Conservation (phyloP, 179 eudicot species). For the Carnegiea gigantea region DNA sequence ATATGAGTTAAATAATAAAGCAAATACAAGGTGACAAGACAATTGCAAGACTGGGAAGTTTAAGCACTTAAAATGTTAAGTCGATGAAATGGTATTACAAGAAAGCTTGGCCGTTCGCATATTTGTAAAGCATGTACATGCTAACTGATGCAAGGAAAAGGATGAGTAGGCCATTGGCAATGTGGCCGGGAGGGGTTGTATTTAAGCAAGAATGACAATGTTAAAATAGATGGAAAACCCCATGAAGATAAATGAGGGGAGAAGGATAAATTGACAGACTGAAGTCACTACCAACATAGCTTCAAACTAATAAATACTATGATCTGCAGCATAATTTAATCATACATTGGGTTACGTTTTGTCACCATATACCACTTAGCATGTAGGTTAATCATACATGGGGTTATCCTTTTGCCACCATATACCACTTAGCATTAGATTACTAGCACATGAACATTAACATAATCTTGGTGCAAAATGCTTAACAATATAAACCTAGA, state of each 20-base stretch:
- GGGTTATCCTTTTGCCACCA: background rate
- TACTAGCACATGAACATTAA: background rate
- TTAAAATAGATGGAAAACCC: background rate
- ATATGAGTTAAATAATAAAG: background rate
- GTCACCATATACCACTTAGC: background rate
- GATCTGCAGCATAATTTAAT: background rate
- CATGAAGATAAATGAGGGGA: background rate
- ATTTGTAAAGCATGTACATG: too few species aligned
- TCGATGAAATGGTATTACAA: background rate
- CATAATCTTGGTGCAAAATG: constrained; percentile 5
- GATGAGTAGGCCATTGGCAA: background rate
- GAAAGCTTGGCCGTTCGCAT: too few species aligned
- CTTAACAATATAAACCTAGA: background rate
- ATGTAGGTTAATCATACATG: background rate
- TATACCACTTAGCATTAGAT: background rate
- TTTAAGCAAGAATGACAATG: background rate
- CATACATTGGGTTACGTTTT: background rate
- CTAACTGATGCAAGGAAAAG: background rate
- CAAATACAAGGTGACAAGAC: background rate
- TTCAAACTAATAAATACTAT: background rate
- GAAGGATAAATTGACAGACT: background rate
- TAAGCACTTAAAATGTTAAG: background rate
- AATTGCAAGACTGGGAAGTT: background rate
- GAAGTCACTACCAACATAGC: constrained; percentile 6
- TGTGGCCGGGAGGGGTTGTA: background rate